Evolutionary conservation across 257 asterid genomes (phyloP).

Genomic region (Coffea eugenioides): DNA sequence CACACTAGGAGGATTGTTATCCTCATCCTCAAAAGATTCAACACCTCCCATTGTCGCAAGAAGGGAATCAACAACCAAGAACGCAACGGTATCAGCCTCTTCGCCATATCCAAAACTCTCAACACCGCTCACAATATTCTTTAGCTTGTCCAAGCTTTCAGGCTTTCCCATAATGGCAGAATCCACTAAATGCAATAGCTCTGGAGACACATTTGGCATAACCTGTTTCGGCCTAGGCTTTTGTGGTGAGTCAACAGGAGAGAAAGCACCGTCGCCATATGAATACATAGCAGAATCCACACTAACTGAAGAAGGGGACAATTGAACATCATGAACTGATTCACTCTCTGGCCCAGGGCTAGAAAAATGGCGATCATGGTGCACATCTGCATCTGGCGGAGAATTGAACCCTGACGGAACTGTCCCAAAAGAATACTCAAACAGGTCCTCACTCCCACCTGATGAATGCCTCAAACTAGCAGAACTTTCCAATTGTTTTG

Average conservation of each 20-base stretch:
- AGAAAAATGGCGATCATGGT: constrained; percentile 43
- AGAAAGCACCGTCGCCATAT: constrained; percentile 48
- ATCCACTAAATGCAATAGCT: constrained; percentile 96
- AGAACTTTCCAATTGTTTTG: constrained; percentile 37
- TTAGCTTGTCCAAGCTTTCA: constrained; percentile 83
- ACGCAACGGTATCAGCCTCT: constrained; percentile 71
- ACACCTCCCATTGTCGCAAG: constrained; percentile 99
- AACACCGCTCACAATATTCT: constrained; percentile 80
- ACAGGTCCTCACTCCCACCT: constrained; percentile 53
- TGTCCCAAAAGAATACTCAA: constrained; percentile 52
- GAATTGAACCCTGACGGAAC: constrained; percentile 49
- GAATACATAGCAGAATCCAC: constrained; percentile 58
- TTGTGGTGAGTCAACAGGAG: constrained; percentile 69
- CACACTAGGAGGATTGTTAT: constrained; percentile 96
- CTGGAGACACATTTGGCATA: constrained; percentile 78
- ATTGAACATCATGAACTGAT: constrained; percentile 36
- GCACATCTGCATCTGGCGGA: constrained; percentile 40
- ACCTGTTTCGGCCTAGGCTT: constrained; percentile 60
- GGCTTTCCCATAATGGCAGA: constrained; percentile 99
- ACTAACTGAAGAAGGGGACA: constrained; percentile 54
- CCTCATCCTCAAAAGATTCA: constrained; percentile 91
- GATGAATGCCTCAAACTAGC: constrained; percentile 48
- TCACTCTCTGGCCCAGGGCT: constrained; percentile 54
- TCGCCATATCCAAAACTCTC: constrained; percentile 74
- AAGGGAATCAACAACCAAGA: constrained; percentile 90